Conservation (phyloP, 2,329 filamentous ascomycete genomes). For the Drechslerella coelobrocha region DNA sequence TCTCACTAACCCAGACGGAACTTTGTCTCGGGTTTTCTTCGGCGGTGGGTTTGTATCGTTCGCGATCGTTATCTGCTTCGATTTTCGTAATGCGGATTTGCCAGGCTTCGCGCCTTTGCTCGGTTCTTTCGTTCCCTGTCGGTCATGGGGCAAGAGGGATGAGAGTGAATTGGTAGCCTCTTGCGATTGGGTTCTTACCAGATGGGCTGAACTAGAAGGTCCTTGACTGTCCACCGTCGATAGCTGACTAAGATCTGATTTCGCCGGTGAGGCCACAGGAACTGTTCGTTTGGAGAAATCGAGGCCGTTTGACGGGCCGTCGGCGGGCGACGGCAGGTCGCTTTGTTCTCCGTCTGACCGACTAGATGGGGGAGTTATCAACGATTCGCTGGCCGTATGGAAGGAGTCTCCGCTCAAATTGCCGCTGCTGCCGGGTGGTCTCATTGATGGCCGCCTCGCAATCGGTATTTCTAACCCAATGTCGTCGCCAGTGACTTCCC, state of each 20-base stretch:
- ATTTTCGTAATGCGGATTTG: slow-evolving; percentile 41
- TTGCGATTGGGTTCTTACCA: slow-evolving; percentile 49
- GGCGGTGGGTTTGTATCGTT: slow-evolving; percentile 36
- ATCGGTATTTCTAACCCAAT: slow-evolving; percentile 42
- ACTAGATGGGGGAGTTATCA: slow-evolving; percentile 31
- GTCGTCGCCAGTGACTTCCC: slow-evolving; percentile 6
- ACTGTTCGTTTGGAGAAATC: slow-evolving; percentile 45
- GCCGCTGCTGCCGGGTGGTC: slow-evolving; percentile 37
- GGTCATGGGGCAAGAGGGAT: slow-evolving; percentile 54
- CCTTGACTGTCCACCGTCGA: slow-evolving; percentile 46
- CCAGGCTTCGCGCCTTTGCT: slow-evolving; percentile 49
- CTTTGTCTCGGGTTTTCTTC: slow-evolving; percentile 51
- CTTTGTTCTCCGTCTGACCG: slow-evolving; percentile 27
- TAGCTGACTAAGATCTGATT: slow-evolving; percentile 40
- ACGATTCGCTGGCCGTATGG: slow-evolving; percentile 44
- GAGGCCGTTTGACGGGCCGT: slow-evolving; percentile 38
- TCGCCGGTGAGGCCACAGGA: slow-evolving; percentile 21
- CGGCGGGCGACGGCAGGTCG: slow-evolving; percentile 8
- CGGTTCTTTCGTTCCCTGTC: slow-evolving; percentile 52
- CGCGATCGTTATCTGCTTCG: slow-evolving; percentile 35
- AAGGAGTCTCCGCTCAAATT: slow-evolving; percentile 48
- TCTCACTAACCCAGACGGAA: slow-evolving; percentile 58
- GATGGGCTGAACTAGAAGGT: slow-evolving; percentile 51
- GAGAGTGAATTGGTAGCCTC: slow-evolving; percentile 55
- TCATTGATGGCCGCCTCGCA: slow-evolving; percentile 17